Base-by-base conservation (phyloP, 345 rosid species). In the Lumnitzera littorea region DNA sequence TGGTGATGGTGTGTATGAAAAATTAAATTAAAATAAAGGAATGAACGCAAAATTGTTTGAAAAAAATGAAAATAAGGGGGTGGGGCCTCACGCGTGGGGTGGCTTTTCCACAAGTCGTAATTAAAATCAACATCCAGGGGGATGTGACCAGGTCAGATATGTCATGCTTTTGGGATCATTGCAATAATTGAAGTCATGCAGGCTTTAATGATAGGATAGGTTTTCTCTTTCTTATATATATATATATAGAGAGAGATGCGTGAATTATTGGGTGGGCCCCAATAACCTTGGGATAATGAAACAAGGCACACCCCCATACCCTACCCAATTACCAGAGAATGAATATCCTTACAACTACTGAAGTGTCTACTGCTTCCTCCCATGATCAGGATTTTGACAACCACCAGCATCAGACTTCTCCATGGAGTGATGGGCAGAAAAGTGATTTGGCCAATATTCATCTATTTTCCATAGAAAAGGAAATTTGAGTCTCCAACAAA, bases 131-230 rank as follows among this genome's bases (percentile, higher is more conserved):
- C 62, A 70, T 63, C 55, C 14, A 70, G 71, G 58, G 70, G 70
- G 81, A 64, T 64, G 84, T 78, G 82, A 75, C 43, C n/a, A 63
- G 79, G 84, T 76, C 82, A 75, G 82, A 73, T 61, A 46, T 88
- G 97, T 81, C 96, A 91, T 84, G 97, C 97, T 84, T 86, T 88
- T 77, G 84, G 91, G 91, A 86, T 83, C 83, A 64, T 86, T 84
- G 95, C 96, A 88, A 91, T 91, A 53, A 91, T 91, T 91, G 98
- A 83, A 86, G 63, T 81, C 91, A 84, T 81, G 94, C 96, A 82
- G 83, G 83, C 87, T 84, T 82, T 82, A 79, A 82, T 82, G 31
- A 27, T 27, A 27, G 31, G 66, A 80, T 83, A 64, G 25, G 74
- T 55, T 63, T 12, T 66, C 20, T 20, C 20, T 20, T 20, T 20